Evolutionary conservation across 2,329 filamentous ascomycete genomes (phyloP).

Genomic region (Penicillium sp.): DNA sequence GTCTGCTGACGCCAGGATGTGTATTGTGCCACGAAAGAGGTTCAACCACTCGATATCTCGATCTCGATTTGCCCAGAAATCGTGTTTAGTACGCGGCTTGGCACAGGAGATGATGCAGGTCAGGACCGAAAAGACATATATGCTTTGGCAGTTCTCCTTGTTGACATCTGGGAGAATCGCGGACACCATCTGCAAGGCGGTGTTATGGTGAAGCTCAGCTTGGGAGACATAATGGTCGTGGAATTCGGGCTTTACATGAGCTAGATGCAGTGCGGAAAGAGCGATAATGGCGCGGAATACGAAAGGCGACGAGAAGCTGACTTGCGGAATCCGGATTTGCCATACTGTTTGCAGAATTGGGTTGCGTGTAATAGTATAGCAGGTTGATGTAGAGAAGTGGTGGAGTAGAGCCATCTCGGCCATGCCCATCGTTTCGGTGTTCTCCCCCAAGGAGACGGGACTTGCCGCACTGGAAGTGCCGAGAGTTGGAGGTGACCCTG

Average conservation of each 20-base stretch:
- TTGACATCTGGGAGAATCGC: constrained; percentile 7
- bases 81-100: not conserved
- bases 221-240: constrained; percentile 16
- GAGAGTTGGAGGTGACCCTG: not conserved
- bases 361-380: constrained; percentile 14
- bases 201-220: constrained; percentile 21
- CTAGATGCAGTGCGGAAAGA: constrained; percentile 14
- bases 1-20: constrained; percentile 1
- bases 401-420: constrained; percentile 16
- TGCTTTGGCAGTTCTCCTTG: constrained; percentile 10
- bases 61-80: constrained; percentile 9
- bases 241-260: constrained; percentile 16
- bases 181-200: constrained; percentile 18
- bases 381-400: constrained; percentile 19
- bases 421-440: constrained; percentile 1
- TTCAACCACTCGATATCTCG: constrained; percentile 10
- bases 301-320: constrained; percentile 12
- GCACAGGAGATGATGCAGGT: constrained; percentile 16
- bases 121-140: constrained; percentile 14
- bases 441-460: not conserved
- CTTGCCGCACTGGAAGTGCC: not conserved
- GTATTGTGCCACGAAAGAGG: constrained; percentile 10
- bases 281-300: constrained; percentile 16
- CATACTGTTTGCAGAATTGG: constrained; percentile 15
- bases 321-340: constrained; percentile 13